Conservation (phyloP, 148 eudicot genomes). For the Cornus kousa region DNA sequence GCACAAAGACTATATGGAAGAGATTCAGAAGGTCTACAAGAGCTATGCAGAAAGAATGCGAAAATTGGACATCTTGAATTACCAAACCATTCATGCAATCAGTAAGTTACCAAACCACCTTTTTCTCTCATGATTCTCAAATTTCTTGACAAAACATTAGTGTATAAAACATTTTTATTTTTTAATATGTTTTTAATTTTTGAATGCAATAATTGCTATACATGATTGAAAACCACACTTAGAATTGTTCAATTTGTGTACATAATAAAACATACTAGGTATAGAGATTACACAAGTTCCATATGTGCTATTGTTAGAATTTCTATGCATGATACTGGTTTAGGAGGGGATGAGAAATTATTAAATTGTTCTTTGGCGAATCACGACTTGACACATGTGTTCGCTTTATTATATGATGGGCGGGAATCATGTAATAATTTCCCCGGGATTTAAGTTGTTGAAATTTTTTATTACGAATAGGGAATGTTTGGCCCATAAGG, state of each 20-base stretch:
- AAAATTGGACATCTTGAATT: constrained; percentile 78
- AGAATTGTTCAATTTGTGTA: background rate
- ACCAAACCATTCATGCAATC: constrained; percentile 81
- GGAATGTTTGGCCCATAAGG: constrained; percentile 15
- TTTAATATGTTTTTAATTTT: too few relatives aligned
- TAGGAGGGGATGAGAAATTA: background rate
- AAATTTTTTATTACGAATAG: background rate
- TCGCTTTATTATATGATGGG: too few relatives aligned
- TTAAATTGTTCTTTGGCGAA: too few relatives aligned
- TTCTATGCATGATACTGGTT: background rate
- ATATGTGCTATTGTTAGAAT: background rate
- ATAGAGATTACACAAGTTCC: background rate
- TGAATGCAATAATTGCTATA: too few relatives aligned
- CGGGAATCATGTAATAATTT: too few relatives aligned
- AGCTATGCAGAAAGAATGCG: constrained; percentile 80
- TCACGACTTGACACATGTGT: too few relatives aligned
- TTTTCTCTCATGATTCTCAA: background rate
- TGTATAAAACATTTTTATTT: background rate
- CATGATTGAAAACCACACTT: background rate
- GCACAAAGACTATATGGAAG: constrained; percentile 67
- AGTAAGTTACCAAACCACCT: constrained; percentile 49
- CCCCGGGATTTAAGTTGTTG: background rate
- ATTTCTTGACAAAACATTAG: background rate
- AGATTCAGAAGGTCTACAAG: constrained; percentile 69
- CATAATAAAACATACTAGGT: background rate